These are phyloP conservation scores for Boletus vermiculosoides DNA, from an alignment of 768 basidiomycete species.

Conservation along the genomic window DNA sequence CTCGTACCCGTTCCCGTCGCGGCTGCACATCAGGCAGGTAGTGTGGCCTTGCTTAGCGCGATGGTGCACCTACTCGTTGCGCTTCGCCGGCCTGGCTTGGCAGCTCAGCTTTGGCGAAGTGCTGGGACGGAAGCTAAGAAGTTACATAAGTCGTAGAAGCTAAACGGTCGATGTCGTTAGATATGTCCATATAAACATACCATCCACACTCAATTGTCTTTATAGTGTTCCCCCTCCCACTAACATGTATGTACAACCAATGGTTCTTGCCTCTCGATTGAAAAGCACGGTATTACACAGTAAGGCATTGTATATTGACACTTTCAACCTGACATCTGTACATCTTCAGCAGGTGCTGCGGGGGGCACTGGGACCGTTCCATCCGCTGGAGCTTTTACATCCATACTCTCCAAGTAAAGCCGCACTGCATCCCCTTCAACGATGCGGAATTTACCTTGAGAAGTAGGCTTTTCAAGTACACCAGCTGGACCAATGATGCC, in stretches of 20 bases:
- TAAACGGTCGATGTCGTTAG: constrained; percentile 3
- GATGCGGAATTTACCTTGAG: constrained; percentile 74
- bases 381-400: constrained; percentile 57
- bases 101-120: constrained; percentile 61
- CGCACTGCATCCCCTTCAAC: constrained; percentile 80
- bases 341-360: constrained; percentile 57
- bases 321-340: constrained; percentile 76
- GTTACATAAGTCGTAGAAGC: constrained; percentile 1
- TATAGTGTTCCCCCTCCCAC: neutral
- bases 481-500: constrained; percentile 84
- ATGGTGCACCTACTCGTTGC: constrained; percentile 75
- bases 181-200: constrained; percentile 12
- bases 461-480: constrained; percentile 51
- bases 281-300: constrained; percentile 8
- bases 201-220: constrained; percentile 28
- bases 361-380: constrained; percentile 40
- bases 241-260: neutral
- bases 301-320: constrained; percentile 17
- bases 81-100: constrained; percentile 65
- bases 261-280: constrained; percentile 2
- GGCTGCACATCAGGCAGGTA: constrained; percentile 93
- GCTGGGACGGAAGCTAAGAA: constrained; percentile 25
- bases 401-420: constrained; percentile 75
- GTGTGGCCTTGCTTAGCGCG: constrained; percentile 80
- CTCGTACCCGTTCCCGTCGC: constrained; percentile 92